phyloP scores from a whole-genome alignment of 208 protist genomes.

The Acanthamoeba royreba region DNA sequence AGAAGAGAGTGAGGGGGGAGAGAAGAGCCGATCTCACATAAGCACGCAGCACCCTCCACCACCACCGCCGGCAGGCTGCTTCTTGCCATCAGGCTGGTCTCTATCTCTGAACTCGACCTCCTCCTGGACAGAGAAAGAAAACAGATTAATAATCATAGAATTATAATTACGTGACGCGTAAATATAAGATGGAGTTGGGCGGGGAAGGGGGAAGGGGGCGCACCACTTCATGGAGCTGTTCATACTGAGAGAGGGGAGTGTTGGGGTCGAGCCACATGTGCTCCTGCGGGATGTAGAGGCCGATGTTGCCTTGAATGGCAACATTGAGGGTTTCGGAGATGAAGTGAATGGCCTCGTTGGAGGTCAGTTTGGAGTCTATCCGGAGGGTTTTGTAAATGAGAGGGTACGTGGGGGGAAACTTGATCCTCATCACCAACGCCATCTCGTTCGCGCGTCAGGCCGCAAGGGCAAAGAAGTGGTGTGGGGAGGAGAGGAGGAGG shows the following conservation, averaged over 20 bases:
- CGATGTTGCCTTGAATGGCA: slow-evolving; percentile 43
- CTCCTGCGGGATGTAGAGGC: slow-evolving; percentile 57
- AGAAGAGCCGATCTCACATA: not conserved
- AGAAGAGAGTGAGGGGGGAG: too few species aligned
- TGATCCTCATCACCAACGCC: slow-evolving; percentile 61
- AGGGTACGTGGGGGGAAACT: slow-evolving; percentile 60
- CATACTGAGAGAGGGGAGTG: slow-evolving; percentile 39
- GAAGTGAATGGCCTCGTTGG: slow-evolving; percentile 53
- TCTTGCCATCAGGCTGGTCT: not conserved
- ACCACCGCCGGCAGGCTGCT: not conserved
- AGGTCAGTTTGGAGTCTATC: slow-evolving; percentile 52
- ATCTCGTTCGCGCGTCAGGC: not conserved
- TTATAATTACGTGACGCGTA: not conserved
- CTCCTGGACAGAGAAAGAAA: not conserved
- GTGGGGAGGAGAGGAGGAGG: not conserved
- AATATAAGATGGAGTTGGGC: too few species aligned
- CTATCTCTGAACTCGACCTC: slow-evolving; percentile 35
- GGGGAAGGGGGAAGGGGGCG: not conserved
- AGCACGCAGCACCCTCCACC: not conserved
- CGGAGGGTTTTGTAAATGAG: slow-evolving; percentile 60
- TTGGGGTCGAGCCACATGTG: slow-evolving; percentile 45
- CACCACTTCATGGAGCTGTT: slow-evolving; percentile 48
- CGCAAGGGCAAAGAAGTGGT: too few species aligned
- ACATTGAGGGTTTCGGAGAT: slow-evolving; percentile 59
- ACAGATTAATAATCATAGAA: too few species aligned